Conservation (phyloP, 495 filamentous ascomycete genomes). For the Aspergillus cristatus region DNA sequence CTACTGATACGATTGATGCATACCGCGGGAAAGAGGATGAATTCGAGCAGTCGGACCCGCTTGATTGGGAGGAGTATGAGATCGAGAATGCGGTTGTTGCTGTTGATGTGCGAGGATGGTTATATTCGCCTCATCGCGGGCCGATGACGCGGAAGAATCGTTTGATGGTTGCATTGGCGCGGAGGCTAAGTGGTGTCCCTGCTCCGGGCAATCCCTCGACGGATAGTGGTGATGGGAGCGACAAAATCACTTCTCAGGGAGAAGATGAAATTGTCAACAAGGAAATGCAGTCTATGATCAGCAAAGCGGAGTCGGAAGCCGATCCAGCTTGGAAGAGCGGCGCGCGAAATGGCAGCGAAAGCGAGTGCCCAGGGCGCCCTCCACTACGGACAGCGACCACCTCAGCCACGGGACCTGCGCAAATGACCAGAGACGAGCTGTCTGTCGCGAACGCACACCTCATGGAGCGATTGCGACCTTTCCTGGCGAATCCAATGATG, state of each 20-base stretch:
- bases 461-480: conserved; percentile 79
- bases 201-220: conserved; percentile 39
- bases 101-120: conserved; percentile 91
- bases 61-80: conserved; percentile 58
- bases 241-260: conserved; percentile 13
- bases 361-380: conserved; percentile 1
- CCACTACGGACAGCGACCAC: conserved; percentile 8
- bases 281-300: conserved; percentile 66
- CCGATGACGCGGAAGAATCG: conserved; percentile 86
- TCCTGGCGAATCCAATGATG: conserved; percentile 70
- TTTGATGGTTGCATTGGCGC: conserved; percentile 71
- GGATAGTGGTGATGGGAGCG: conserved; percentile 10
- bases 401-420: conserved; percentile 38
- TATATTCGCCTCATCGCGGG: conserved; percentile 75
- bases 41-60: conserved; percentile 26
- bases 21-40: conserved; percentile 23
- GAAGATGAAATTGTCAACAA: conserved; percentile 59
- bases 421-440: conserved; percentile 62
- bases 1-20: conserved; percentile 30
- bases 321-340: conserved; percentile 52
- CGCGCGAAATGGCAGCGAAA: conserved; percentile 10
- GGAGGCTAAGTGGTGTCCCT: conserved; percentile 77
- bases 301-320: conserved; percentile 58
- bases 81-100: conserved; percentile 73
- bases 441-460: conserved; percentile 74